phyloP scores from a whole-genome alignment of 2,329 filamentous ascomycete species.

The Colletotrichum liaoningense region DNA sequence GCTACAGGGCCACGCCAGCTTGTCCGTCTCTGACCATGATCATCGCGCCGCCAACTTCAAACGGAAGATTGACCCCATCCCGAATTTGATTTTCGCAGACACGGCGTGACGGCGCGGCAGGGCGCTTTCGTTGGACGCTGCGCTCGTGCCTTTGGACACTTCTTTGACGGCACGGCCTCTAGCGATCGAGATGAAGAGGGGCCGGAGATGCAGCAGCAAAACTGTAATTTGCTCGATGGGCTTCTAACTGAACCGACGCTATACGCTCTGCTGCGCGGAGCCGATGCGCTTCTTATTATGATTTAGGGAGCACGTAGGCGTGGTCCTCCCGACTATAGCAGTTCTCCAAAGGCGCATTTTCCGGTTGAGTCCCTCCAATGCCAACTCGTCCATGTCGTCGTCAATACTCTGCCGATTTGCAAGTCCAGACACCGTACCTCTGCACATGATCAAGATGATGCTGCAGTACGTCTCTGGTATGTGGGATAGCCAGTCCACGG shows the following conservation, averaged over 20 bases:
- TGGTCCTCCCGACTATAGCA: background rate
- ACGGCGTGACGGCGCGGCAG: background rate
- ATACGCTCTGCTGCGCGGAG: background rate
- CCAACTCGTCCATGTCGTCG: slow-evolving; percentile 1
- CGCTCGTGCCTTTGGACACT: background rate
- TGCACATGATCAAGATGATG: background rate
- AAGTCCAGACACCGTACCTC: background rate
- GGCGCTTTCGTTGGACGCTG: background rate
- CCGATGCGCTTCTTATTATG: background rate
- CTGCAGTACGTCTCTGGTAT: background rate
- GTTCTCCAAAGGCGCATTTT: background rate
- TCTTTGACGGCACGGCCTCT: slow-evolving; percentile 10
- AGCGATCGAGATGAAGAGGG: slow-evolving; percentile 11
- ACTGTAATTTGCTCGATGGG: background rate
- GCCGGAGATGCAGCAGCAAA: slow-evolving; percentile 5
- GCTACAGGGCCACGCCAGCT: slow-evolving; percentile 7
- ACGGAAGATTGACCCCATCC: background rate
- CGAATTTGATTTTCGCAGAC: background rate
- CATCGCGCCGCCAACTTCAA: slow-evolving; percentile 14
- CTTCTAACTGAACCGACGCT: background rate
- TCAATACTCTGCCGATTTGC: background rate
- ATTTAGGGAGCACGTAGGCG: slow-evolving; percentile 4
- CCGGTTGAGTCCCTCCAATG: slow-evolving; percentile 2
- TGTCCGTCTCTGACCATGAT: slow-evolving; percentile 4
- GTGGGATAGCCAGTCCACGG: background rate